Evolutionary conservation across 2,329 filamentous ascomycete species (phyloP).

Genomic region (Helotiales sp.): DNA sequence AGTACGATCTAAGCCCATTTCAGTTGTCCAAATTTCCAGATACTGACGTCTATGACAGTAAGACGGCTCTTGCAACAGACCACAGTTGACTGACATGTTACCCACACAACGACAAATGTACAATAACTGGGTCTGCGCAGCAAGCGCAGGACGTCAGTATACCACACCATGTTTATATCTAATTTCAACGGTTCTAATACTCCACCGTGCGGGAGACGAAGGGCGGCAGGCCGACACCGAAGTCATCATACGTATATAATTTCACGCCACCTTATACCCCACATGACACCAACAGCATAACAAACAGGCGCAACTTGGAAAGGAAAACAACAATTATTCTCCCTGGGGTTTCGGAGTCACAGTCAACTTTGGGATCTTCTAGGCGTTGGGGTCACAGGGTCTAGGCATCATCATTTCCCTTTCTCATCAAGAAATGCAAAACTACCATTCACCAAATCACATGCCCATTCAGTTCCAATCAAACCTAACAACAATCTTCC

Average conservation of each 20-base stretch:
- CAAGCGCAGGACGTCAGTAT: not conserved
- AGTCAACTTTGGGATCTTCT: not conserved
- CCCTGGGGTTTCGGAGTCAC: not conserved
- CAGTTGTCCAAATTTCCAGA: too few species aligned
- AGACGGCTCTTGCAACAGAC: slow-evolving; percentile 2
- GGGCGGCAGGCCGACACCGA: not conserved
- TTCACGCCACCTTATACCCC: not conserved
- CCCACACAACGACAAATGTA: not conserved
- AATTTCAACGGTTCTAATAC: not conserved
- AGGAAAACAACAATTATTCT: not conserved
- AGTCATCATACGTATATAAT: not conserved
- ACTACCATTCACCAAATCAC: not conserved
- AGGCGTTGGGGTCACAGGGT: too few species aligned
- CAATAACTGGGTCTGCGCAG: not conserved
- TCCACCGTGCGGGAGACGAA: not conserved
- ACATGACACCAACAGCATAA: not conserved
- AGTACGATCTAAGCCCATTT: slow-evolving; percentile 13
- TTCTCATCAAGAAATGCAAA: too few species aligned
- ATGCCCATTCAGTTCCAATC: not conserved
- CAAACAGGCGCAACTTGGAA: not conserved
- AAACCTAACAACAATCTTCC: not conserved
- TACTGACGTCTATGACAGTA: not conserved
- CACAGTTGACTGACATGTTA: not conserved
- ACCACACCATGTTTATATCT: not conserved
- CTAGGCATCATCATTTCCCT: too few species aligned